These are phyloP conservation scores for Pythium dissimile DNA, from an alignment of 352 stramenopile species.

Conservation along the genomic window DNA sequence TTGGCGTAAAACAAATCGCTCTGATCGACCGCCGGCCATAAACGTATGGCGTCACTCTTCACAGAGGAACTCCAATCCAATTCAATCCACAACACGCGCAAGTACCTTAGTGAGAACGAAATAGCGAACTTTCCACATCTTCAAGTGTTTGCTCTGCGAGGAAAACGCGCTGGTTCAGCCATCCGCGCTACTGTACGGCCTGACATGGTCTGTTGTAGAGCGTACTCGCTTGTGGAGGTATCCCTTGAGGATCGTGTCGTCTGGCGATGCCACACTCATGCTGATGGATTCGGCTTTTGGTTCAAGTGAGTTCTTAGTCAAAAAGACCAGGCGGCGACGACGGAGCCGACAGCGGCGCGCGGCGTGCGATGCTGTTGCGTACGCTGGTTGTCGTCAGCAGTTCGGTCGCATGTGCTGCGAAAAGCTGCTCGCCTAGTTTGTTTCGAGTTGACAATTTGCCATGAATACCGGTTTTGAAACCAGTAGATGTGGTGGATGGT, in stretches of 20 bases:
- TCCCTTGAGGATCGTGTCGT: constrained; percentile 62
- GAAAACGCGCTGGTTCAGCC: neutral
- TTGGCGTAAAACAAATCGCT: constrained; percentile 76
- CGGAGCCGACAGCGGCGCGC: too few relatives aligned
- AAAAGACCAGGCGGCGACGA: too few relatives aligned
- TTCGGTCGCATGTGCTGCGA: neutral
- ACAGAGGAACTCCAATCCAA: too few relatives aligned
- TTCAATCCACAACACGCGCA: too few relatives aligned
- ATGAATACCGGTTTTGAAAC: constrained; percentile 1
- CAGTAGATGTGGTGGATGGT: too few relatives aligned
- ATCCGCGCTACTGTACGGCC: neutral
- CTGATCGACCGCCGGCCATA: constrained; percentile 17
- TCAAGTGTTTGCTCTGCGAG: constrained; percentile 75
- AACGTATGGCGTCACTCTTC: neutral
- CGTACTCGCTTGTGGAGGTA: constrained; percentile 84
- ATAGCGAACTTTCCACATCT: constrained; percentile 86
- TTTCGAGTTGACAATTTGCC: too few relatives aligned
- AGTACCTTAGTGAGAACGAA: constrained; percentile 72
- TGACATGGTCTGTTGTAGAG: neutral
- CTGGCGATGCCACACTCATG: constrained; percentile 49
- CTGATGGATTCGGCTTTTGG: neutral
- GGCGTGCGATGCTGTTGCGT: neutral
- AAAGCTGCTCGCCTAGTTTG: too few relatives aligned
- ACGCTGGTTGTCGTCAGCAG: neutral
- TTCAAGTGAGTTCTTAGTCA: too few relatives aligned